These are phyloP conservation scores for Umbelopsis vinacea DNA, from an alignment of 192 early-diverging fungal genomes.

Conservation along the genomic window DNA sequence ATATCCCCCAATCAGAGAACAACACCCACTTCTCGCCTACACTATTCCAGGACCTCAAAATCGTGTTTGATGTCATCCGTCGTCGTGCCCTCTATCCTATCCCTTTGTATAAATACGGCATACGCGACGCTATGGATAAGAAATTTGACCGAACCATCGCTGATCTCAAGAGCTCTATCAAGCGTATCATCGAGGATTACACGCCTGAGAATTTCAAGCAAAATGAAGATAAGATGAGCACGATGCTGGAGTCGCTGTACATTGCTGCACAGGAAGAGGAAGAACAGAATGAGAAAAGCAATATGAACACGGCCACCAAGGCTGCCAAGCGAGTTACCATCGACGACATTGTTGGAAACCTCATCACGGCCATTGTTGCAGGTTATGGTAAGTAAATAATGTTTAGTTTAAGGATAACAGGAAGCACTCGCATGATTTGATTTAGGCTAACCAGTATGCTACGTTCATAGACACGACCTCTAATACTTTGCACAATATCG, in stretches of 20 bases:
- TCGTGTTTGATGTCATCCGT: constrained; percentile 1
- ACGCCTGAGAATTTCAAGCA: neutral
- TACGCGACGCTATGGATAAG: neutral
- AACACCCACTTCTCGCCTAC: neutral
- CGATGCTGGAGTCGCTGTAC: constrained; percentile 21
- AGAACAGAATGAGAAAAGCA: neutral
- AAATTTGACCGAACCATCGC: neutral
- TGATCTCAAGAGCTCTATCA: neutral
- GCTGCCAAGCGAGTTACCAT: constrained; percentile 7
- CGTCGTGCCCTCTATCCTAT: neutral
- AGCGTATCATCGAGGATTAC: constrained; percentile 7
- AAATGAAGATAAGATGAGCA: neutral
- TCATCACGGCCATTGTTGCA: constrained; percentile 20
- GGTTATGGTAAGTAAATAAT: constrained; percentile 23
- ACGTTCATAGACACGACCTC: constrained; percentile 5
- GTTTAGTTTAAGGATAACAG: too few relatives aligned
- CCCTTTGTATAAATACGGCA: constrained; percentile 3
- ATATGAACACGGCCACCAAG: neutral
- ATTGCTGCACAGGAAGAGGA: constrained; percentile 2
- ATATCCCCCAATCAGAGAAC: neutral
- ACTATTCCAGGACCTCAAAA: neutral
- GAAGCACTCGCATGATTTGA: too few relatives aligned
- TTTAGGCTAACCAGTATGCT: neutral
- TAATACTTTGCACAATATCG: constrained; percentile 12
- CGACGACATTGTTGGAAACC: constrained; percentile 21